A percentile compares a stretch with the other conserved stretches of the same genome.
Conservation (phyloP, 371 early-diverging fungal genomes). For the Lichtheimia ramosa region DNA sequence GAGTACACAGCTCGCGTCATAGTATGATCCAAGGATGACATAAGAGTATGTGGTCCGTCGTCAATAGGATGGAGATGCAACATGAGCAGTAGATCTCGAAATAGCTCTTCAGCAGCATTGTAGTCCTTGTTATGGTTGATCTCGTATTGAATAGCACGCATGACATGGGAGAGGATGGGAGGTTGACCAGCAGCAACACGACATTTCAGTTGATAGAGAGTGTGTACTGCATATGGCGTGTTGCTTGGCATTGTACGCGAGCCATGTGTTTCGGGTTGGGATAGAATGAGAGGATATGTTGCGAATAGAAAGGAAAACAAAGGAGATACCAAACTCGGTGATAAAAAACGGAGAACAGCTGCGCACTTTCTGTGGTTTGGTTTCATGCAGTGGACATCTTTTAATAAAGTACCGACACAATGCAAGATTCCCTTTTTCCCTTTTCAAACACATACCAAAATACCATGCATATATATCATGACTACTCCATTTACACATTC, state of each 20-base stretch:
- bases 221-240: neutral
- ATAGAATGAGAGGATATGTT: too few species aligned
- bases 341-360: too few species aligned
- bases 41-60: neutral
- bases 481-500: conserved; percentile 1
- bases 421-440: neutral
- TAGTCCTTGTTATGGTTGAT: conserved; percentile 3
- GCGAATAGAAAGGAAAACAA: too few species aligned
- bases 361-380: too few species aligned
- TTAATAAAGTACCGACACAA: neutral
- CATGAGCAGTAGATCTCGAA: neutral
- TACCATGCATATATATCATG: conserved; percentile 2
- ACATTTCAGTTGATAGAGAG: conserved; percentile 2
- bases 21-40: neutral
- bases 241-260: neutral
- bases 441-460: neutral
- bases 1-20: neutral
- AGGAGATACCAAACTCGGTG: too few species aligned
- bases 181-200: neutral
- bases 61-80: too few species aligned
- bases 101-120: conserved; percentile 3
- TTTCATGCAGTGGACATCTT: neutral
- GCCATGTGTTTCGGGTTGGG: neutral
- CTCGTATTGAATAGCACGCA: neutral
- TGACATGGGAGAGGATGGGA: neutral